Conservation (phyloP, 2,329 filamentous ascomycete species). For the Dichotomopilus funicola region DNA sequence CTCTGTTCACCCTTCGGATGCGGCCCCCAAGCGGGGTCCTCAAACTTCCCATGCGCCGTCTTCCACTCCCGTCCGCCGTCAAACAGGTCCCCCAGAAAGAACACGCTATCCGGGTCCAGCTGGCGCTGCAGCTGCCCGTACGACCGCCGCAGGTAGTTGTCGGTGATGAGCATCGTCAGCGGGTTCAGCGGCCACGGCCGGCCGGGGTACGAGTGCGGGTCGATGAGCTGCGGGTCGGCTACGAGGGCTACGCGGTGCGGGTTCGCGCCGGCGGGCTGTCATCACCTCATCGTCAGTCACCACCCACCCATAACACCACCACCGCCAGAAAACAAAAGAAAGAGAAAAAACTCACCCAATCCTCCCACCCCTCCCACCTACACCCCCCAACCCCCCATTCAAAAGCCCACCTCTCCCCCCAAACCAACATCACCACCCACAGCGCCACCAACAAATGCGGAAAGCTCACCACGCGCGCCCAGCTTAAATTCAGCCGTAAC, state of each 20-base stretch:
- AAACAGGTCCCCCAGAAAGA: slow-evolving; percentile 92
- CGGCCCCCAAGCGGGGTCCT: slow-evolving; percentile 53
- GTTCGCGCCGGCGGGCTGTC: slow-evolving; percentile 64
- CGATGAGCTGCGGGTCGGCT: slow-evolving; percentile 86
- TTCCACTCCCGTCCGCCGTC: slow-evolving; percentile 96
- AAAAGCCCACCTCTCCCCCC: slow-evolving; percentile 80
- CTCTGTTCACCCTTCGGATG: slow-evolving; percentile 47
- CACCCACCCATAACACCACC: too few species aligned
- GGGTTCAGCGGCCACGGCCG: slow-evolving; percentile 56
- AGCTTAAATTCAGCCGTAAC: slow-evolving; percentile 41
- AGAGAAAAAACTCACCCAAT: slow-evolving; percentile 61
- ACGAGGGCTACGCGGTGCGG: slow-evolving; percentile 82
- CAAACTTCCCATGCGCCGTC: slow-evolving; percentile 54
- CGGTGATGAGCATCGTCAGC: slow-evolving; percentile 59
- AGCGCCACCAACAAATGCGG: slow-evolving; percentile 61
- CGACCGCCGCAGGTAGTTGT: slow-evolving; percentile 80
- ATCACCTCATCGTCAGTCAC: slow-evolving; percentile 2
- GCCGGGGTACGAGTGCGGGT: slow-evolving; percentile 90
- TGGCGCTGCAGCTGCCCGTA: slow-evolving; percentile 71
- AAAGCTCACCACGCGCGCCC: slow-evolving; percentile 51
- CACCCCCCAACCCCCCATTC: slow-evolving; percentile 63
- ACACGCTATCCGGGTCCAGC: slow-evolving; percentile 76
- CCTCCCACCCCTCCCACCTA: slow-evolving; percentile 82
- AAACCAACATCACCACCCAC: slow-evolving; percentile 74
- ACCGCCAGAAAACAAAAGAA: neutral